These are phyloP conservation scores for Diutina rugosa DNA, from an alignment of 1,139 yeast genomes.

Conservation along the genomic window DNA sequence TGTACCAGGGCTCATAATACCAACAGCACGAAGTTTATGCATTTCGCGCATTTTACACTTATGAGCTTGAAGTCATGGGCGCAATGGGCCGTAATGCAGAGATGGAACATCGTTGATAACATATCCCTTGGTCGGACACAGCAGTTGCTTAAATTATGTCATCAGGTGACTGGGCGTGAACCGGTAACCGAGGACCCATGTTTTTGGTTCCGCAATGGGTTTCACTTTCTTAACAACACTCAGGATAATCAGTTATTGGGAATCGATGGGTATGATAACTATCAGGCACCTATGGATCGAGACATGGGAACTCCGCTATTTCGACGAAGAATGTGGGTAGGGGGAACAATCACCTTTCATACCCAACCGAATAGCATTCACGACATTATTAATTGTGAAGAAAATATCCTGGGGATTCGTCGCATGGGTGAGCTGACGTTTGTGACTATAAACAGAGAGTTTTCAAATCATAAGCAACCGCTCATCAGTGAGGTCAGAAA, in stretches of 20 bases:
- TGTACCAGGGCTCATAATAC: not conserved
- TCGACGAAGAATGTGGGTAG: constrained; percentile 69
- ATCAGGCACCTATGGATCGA: constrained; percentile 49
- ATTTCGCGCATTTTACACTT: not conserved
- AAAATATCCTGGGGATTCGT: constrained; percentile 24
- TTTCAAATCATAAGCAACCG: constrained; percentile 7
- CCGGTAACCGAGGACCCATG: not conserved
- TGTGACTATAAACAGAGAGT: constrained; percentile 31
- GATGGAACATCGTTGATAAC: not conserved
- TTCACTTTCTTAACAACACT: constrained; percentile 48
- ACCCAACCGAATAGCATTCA: constrained; percentile 5
- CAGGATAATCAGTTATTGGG: constrained; percentile 39
- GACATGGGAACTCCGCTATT: constrained; percentile 17
- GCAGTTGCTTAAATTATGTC: not conserved
- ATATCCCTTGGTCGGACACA: not conserved
- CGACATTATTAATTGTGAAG: constrained; percentile 27
- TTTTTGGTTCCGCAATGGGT: not conserved
- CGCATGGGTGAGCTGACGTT: constrained; percentile 22
- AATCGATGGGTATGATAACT: constrained; percentile 70
- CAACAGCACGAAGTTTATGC: not conserved
- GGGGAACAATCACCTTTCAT: constrained; percentile 37
- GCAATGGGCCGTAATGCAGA: not conserved
- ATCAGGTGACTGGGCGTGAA: not conserved
- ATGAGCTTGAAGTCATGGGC: not conserved
- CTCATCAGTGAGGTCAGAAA: constrained; percentile 17